Base-by-base conservation (phyloP, 2,329 filamentous ascomycete genomes). In the Sclerotinia glacialis region DNA sequence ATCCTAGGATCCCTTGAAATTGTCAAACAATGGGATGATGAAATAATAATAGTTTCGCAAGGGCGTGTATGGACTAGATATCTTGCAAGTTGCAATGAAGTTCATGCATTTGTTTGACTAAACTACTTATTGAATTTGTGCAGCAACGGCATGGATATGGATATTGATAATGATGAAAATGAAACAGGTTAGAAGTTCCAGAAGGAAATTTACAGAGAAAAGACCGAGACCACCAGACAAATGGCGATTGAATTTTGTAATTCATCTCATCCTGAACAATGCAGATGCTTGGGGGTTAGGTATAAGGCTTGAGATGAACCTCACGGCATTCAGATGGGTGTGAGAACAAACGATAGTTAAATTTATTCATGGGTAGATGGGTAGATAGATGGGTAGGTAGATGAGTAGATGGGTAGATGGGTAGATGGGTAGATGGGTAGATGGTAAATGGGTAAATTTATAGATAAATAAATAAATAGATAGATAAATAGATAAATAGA, bases 1-100 rank as follows among this genome's bases (percentile, higher is more conserved):
- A n/a, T n/a, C n/a, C n/a, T n/a, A n/a, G 60, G 64, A 56, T 59
- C 59, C 65, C 65, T 26, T 64, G 65, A 56, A 64, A 56, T 42
- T 62, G 16, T 64, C 59, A 67, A 67, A 67, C 65, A 56, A 52
- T 52, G 59, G 65, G 44, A 58, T 28, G 47, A 46, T 56, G 44
- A 37, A 54, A 55, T 47, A n/a, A 18, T 21, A 56, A 26, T 40
- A 40, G 37, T 11, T 31, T 64, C 50, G 26, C 50, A 46, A 62
- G 60, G 50, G 23, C 42, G 9, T 58, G 52, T 59, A 49, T 56
- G 42, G n/a, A 58, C 54, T 49, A 58, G 44, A 65, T 47, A 34
- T 50, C 34, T 56, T 58, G n/a, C 21, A 50, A 44, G 37, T 40
- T 40, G 37, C 37, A 40, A 40, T 40, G 42, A 53, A 60, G 23